These are phyloP conservation scores for Auriscalpium vulgare DNA, from an alignment of 768 basidiomycete species.

Conservation along the genomic window DNA sequence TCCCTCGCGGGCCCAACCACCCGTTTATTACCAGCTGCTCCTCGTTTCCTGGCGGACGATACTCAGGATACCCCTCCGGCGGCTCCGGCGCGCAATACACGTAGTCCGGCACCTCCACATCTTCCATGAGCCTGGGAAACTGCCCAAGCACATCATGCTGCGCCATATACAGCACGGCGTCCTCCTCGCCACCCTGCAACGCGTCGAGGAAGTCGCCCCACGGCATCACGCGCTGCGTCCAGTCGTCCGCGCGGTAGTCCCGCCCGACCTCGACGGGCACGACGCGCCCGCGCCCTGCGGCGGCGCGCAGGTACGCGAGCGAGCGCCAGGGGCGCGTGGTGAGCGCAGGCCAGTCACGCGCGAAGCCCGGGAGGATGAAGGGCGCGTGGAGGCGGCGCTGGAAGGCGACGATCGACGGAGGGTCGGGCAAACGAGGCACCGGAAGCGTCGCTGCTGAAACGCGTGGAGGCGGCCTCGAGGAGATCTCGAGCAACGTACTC, in stretches of 20 bases:
- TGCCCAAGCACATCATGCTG: conserved; percentile 84
- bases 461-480: background rate
- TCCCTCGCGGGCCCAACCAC: conserved; percentile 78
- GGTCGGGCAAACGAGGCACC: conserved; percentile 34
- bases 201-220: conserved; percentile 70
- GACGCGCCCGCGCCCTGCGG: conserved; percentile 73
- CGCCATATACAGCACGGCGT: conserved; percentile 66
- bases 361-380: conserved; percentile 65
- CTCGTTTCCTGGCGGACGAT: conserved; percentile 57
- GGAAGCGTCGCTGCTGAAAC: conserved; percentile 5
- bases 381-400: conserved; percentile 37
- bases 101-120: conserved; percentile 84
- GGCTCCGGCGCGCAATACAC: conserved; percentile 57
- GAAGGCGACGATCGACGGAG: conserved; percentile 56
- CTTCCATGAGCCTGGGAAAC: conserved; percentile 68
- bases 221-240: conserved; percentile 72
- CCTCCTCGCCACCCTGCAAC: conserved; percentile 22
- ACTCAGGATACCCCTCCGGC: conserved; percentile 37
- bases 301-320: conserved; percentile 54
- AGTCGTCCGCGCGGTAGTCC: conserved; percentile 73
- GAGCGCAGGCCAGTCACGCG: conserved; percentile 73
- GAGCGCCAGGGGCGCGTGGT: conserved; percentile 63
- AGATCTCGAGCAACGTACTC: background rate
- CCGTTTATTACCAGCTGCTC: conserved; percentile 63
- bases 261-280: conserved; percentile 87